Evolutionary conservation across 2,329 filamentous ascomycete genomes (phyloP).

Genomic region (Cephalotrichum gorgonifer): DNA sequence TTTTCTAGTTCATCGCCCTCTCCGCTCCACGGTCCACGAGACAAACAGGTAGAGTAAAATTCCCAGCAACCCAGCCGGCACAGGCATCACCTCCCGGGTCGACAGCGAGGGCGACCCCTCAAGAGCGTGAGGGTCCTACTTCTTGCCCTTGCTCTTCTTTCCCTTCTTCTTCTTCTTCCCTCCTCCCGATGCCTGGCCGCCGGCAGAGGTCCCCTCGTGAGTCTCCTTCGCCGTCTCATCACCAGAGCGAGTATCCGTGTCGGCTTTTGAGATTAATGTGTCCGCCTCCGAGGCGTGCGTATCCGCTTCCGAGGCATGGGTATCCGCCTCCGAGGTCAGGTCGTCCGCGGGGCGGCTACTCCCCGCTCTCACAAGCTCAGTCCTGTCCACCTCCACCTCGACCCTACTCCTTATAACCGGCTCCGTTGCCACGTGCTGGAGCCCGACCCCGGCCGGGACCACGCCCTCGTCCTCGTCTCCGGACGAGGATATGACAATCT

Average conservation of each 20-base stretch:
- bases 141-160: conserved; percentile 3
- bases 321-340: not conserved
- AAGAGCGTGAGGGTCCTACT: not conserved
- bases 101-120: not conserved
- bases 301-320: not conserved
- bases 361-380: not conserved
- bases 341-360: not conserved
- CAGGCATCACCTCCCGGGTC: not conserved
- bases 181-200: not conserved
- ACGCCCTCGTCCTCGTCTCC: conserved; percentile 19
- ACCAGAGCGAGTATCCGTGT: no score
- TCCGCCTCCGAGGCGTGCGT: not conserved
- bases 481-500: conserved; percentile 51
- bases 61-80: not conserved
- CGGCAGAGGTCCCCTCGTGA: not conserved
- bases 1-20: no score
- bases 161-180: conserved; percentile 1
- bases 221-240: no score
- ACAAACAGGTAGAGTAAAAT: not conserved
- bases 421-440: not conserved
- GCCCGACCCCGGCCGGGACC: not conserved
- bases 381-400: not conserved
- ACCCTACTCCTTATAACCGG: not conserved
- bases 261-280: no score
- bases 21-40: not conserved